phyloP scores from a whole-genome alignment of 495 filamentous ascomycete species.

The Barbatosphaeria neglecta region DNA sequence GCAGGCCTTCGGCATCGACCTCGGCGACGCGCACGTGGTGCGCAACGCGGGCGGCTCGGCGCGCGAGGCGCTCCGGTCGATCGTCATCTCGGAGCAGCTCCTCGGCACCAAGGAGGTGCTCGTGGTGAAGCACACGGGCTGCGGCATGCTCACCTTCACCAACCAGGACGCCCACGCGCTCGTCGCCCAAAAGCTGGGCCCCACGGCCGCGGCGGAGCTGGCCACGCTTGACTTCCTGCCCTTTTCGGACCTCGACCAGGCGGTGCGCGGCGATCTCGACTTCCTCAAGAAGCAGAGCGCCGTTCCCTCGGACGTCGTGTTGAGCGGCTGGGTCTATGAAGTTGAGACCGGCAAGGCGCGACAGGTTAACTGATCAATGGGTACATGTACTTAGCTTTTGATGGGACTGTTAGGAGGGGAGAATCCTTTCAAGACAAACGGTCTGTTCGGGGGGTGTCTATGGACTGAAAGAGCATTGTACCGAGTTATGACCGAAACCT shows the following conservation, averaged over 20 bases:
- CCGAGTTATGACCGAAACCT: too few species aligned
- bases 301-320: constrained; percentile 42
- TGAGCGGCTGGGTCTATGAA: constrained; percentile 74
- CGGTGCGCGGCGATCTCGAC: constrained; percentile 54
- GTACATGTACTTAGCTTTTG: neutral
- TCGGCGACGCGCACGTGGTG: constrained; percentile 74
- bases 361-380: constrained; percentile 37
- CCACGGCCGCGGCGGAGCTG: neutral
- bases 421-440: too few species aligned
- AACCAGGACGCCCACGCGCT: constrained; percentile 49
- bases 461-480: too few species aligned
- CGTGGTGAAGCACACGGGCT: constrained; percentile 69
- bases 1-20: constrained; percentile 57
- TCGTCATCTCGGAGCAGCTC: constrained; percentile 72
- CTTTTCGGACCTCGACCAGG: constrained; percentile 51
- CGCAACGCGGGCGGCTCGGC: constrained; percentile 64
- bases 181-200: constrained; percentile 46
- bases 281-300: constrained; percentile 48
- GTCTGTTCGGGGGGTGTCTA: too few species aligned
- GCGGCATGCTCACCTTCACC: constrained; percentile 72
- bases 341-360: constrained; percentile 64
- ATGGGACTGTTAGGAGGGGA: too few species aligned
- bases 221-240: constrained; percentile 45
- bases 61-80: constrained; percentile 56
- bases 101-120: constrained; percentile 70